Conservation (phyloP, 2,329 filamentous ascomycete species). For the Pseudonectria foliicola region DNA sequence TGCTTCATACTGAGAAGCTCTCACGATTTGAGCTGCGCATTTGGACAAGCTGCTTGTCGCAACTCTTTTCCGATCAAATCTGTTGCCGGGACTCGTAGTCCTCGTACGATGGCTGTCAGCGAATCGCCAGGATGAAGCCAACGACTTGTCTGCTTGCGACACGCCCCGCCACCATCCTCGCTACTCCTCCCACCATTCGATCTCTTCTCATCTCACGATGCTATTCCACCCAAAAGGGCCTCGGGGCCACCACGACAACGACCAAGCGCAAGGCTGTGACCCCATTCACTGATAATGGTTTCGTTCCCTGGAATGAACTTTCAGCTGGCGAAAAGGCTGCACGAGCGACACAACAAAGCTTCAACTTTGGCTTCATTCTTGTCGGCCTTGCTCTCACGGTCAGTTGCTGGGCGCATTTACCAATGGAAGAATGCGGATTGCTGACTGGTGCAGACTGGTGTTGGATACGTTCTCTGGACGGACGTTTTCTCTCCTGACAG, state of each 20-base stretch:
- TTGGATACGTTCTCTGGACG: constrained; percentile 69
- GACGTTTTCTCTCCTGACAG: constrained; percentile 82
- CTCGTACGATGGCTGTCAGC: constrained; percentile 28
- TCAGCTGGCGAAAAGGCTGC: constrained; percentile 71
- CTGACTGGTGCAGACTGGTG: constrained; percentile 51
- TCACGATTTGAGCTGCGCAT: constrained; percentile 3
- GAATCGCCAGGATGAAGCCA: constrained; percentile 40
- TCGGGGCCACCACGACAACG: constrained; percentile 30
- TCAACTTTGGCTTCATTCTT: constrained; percentile 76
- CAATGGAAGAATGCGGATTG: not conserved
- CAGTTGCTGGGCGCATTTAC: constrained; percentile 12
- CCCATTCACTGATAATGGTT: constrained; percentile 78
- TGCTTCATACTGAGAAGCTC: not conserved
- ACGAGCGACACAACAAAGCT: constrained; percentile 80
- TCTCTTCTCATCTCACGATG: constrained; percentile 35
- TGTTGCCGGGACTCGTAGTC: constrained; percentile 8
- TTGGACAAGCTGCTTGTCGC: constrained; percentile 1
- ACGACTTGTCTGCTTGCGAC: constrained; percentile 29
- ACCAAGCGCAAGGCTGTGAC: constrained; percentile 65
- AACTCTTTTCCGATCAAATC: constrained; percentile 1
- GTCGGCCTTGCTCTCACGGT: constrained; percentile 72
- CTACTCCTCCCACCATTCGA: constrained; percentile 24
- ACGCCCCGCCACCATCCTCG: constrained; percentile 25
- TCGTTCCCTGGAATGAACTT: constrained; percentile 72
- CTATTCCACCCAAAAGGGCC: constrained; percentile 53